Percentiles rank a stretch among this genome's conserved stretches.
phyloP scores from a whole-genome alignment of 179 eudicot species.

The Carnegiea gigantea region DNA sequence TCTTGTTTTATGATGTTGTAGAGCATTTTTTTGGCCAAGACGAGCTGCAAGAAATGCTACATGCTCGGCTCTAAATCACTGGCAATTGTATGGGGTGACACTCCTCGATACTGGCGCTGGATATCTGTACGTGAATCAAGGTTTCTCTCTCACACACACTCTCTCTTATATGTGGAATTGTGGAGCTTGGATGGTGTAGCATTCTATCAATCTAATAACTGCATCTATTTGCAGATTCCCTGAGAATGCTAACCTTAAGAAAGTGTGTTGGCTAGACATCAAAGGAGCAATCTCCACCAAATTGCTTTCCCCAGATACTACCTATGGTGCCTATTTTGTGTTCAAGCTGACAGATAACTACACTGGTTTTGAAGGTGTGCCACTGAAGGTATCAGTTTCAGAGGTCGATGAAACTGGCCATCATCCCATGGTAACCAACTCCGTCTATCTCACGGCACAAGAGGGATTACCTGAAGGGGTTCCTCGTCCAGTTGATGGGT shows the following conservation, averaged over 20 bases:
- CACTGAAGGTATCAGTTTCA: slow-evolving; percentile 4
- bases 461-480: neutral
- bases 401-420: slow-evolving; percentile 8
- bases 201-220: neutral
- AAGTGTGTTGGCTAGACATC: slow-evolving; percentile 31
- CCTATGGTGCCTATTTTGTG: slow-evolving; percentile 30
- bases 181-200: neutral
- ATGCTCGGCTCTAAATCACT: slow-evolving; percentile 11
- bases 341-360: neutral
- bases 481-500: slow-evolving; percentile 19
- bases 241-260: slow-evolving; percentile 12
- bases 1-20: neutral
- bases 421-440: neutral
- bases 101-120: slow-evolving; percentile 11
- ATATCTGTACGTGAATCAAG: slow-evolving; percentile 12
- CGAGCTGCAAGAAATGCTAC: slow-evolving; percentile 15
- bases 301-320: slow-evolving; percentile 22
- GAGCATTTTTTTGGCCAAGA: slow-evolving; percentile 17
- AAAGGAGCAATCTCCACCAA: slow-evolving; percentile 19
- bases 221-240: neutral
- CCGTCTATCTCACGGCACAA: neutral
- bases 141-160: neutral
- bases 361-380: neutral
- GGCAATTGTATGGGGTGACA: slow-evolving; percentile 10
- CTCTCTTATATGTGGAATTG: neutral